Evolutionary conservation across 768 basidiomycete species (phyloP).

Genomic region (Crassisporium funariophilum): DNA sequence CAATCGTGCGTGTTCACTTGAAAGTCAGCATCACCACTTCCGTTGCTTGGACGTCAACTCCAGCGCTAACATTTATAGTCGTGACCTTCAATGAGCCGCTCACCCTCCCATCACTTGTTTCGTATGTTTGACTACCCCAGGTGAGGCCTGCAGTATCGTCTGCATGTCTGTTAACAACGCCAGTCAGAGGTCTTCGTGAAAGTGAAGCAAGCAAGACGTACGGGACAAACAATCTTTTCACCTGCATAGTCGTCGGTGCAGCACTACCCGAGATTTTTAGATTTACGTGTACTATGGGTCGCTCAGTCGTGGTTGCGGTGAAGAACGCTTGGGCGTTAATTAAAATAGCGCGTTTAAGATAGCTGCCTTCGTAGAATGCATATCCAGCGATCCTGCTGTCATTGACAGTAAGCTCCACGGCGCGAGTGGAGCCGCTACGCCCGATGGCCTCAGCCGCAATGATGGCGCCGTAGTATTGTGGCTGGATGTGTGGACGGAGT

Average conservation of each 20-base stretch:
- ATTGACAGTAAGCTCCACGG: constrained; percentile 51
- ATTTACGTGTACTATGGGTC: constrained; percentile 45
- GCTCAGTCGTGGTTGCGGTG: constrained; percentile 32
- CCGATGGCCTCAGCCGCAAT: constrained; percentile 63
- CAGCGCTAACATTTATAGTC: constrained; percentile 29
- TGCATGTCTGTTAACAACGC: constrained; percentile 49
- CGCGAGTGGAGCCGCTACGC: constrained; percentile 37
- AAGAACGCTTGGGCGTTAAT: constrained; percentile 61
- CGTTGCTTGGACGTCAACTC: constrained; percentile 49
- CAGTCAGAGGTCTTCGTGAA: too few relatives aligned
- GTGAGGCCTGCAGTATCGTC: constrained; percentile 52
- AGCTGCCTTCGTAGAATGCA: constrained; percentile 53
- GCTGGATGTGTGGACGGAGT: constrained; percentile 60
- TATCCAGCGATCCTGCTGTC: constrained; percentile 57
- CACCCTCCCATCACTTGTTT: constrained; percentile 47
- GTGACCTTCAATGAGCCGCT: constrained; percentile 36
- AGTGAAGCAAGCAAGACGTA: constrained; percentile 24
- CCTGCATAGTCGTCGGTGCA: constrained; percentile 32
- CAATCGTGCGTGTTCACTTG: constrained; percentile 10
- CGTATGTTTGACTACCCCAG: constrained; percentile 63
- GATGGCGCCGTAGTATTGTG: constrained; percentile 66
- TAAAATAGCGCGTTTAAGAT: constrained; percentile 52
- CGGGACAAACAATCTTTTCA: constrained; percentile 54
- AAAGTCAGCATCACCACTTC: constrained; percentile 49
- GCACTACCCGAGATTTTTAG: constrained; percentile 36